Evolutionary conservation across 352 stramenopile species (phyloP), one percentile per base, ranked within the genome.

Genomic region (Phytophthora hybrid): DNA sequence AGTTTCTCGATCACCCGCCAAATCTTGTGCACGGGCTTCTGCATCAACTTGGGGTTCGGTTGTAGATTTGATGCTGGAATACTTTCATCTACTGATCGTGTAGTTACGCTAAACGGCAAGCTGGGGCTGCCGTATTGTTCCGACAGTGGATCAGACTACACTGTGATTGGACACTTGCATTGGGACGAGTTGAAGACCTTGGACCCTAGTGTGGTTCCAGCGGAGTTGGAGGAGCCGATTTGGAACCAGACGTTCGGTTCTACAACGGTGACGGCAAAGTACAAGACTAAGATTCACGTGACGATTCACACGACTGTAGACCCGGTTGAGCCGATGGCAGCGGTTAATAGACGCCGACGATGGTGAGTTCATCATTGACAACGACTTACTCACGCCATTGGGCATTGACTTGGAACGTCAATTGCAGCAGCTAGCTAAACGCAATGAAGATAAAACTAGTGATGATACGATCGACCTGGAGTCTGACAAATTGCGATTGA

Each of bases 351-450:
- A 63, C 16, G 44, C n/a, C 0, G 32, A 69, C 9, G 63, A 69
- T 8, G 46, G 37, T 5, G 70, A 77, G 31, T 73, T 75, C 29
- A 69, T 75, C 31, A 21, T 71, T 19, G 63, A 52, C 11, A 59
- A 68, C n/a, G 70, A 77, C 31, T 31, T 69, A 1, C 41, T 49
- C 8, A n/a, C 16, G 21, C 7, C 41, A 14, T 14, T 49, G 3
- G 70, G 63, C 1, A 69, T 77, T 39, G 63, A 77, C n/a, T 44
- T 77, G 1, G 32, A 77, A 4, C n/a, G 44, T 0, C 70, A 77
- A 18, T 46, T 72, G 0, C 57, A 65, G 18, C 51, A 66, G 69
- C 62, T 16, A 19, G 14, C 10, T 13, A 11, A 10, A 13, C 56
- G 31, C 14, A 16, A 37, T 5, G 55, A 54, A 10, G 59, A 52